Evolutionary conservation across 495 filamentous ascomycete genomes (phyloP), one percentile per base, ranked within the genome.

Genomic region (Xanthoparmelia taractica): DNA sequence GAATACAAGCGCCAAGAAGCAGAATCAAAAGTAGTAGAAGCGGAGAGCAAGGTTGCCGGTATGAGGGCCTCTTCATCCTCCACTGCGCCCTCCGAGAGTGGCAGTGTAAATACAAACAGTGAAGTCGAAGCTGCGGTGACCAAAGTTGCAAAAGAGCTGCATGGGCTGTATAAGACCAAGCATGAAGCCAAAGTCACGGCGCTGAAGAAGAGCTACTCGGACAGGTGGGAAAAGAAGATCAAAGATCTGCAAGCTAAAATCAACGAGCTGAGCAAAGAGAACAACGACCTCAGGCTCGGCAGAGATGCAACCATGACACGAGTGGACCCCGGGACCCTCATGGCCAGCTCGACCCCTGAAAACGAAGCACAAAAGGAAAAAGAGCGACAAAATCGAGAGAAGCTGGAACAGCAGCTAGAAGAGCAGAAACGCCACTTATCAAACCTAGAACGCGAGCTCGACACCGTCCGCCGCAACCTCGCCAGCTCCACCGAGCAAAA

Each of bases 101-200:
- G 69, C 13, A 69, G 69, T 2, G 78, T 80, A 47, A 73, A 77
- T 57, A 69, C 65, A 12, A 66, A 75, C 69, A 75, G 75, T 64
- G 83, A 86, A 66, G 85, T 91, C 25, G 91, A 96, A 67, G 85
- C 91, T 41, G 93, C 95, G 20, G 90, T 97, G n/a, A 89, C 92
- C 73, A 88, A 87, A 63, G 90, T 96, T 36, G 92, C 89, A 4
- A 82, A 88, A 15, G 94, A 98, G 68, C 80, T 97, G 31, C 94
- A 98, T 69, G 80, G 83, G 0, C 80, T 96, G n/a, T 98, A 98
- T 79, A 97, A 96, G 75, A 82, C 84, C 71, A 98, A 98, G 72
- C 95, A 98, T 71, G 92, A 96, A 76, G 88, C 85, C 55, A 98
- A 98, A 76, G 92, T 97, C 33, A 83, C 88, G 0, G 92, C 91